Evolutionary conservation across 2,329 filamentous ascomycete genomes (phyloP).

Genomic region (Aspergillus ibericus): DNA sequence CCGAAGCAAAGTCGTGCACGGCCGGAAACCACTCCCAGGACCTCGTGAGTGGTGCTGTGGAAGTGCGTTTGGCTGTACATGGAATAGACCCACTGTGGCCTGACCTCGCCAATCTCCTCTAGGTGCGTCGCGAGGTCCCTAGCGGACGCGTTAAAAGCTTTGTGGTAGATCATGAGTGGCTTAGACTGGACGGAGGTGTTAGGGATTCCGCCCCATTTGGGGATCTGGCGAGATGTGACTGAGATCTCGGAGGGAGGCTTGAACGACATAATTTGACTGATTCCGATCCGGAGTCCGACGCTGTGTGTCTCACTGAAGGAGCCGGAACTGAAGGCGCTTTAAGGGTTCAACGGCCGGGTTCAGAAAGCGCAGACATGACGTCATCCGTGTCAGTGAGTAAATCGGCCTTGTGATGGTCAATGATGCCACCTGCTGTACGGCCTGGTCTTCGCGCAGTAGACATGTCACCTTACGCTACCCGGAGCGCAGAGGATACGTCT

Average conservation of each 20-base stretch:
- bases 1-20: conserved; percentile 65
- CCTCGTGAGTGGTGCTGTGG: conserved; percentile 67
- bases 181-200: conserved; percentile 66
- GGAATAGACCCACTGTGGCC: conserved; percentile 66
- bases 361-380: not conserved
- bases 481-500: not conserved
- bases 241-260: conserved; percentile 52
- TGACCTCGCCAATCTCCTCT: conserved; percentile 53
- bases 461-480: too few species aligned
- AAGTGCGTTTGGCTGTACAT: conserved; percentile 69
- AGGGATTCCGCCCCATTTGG: conserved; percentile 57
- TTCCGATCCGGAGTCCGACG: not conserved
- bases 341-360: not conserved
- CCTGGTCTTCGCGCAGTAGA: too few species aligned
- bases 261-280: conserved; percentile 33
- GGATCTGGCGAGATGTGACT: conserved; percentile 61
- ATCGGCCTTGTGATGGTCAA: too few species aligned
- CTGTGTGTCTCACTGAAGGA: too few species aligned
- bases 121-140: conserved; percentile 60
- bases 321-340: not conserved
- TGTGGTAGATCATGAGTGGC: conserved; percentile 67
- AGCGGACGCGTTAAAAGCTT: conserved; percentile 53
- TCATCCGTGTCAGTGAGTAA: not conserved
- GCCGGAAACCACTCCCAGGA: conserved; percentile 61
- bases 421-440: too few species aligned